Evolutionary conservation across 208 protist species (phyloP), one percentile per base, ranked within the genome.

Genomic region (Acanthamoeba rhysodes): DNA sequence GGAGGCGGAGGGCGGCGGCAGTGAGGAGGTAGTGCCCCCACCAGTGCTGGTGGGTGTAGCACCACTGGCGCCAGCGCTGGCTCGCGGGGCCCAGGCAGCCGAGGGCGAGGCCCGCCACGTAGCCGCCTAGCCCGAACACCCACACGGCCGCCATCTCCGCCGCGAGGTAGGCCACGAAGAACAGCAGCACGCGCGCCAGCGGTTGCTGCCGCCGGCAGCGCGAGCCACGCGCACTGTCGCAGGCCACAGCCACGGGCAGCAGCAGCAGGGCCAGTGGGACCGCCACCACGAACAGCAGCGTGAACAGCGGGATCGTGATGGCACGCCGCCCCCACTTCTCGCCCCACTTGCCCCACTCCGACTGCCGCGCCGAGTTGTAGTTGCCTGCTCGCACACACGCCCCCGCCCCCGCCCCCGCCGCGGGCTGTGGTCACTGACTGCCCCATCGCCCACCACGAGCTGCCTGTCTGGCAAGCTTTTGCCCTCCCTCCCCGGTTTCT

Each of bases 81-180:
- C 68, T 76, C 32, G 68, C 20, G n/a, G 68, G 68, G 1, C 68
- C 68, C 68, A 76, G 68, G 68, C 78, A 87, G 41, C 78, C 78
- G 50, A 48, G 34, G 29, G 22, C 29, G 14, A 57, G 29, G 50
- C 48, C 37, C 12, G 78, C 50, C 78, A 87, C 16, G n/a, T 57
- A 87, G 41, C 37, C 48, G n/a, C 78, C 78, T 45, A 87, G 78
- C 12, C 78, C 78, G n/a, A 87, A 87, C 48, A 87, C 78, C 48
- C 50, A 87, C 4, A 87, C 57, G 78, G 78, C 78, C 78, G 50
- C 37, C 78, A 87, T 87, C 48, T 87, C 78, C 24, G 37, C 50
- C 48, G 50, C 27, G 50, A 87, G 78, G 50, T 87, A 87, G 78
- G 50, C 48, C 48, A 87, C 48, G 48, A 87, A 87, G 41, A 87